These are phyloP conservation scores for Trypanosoma caninum DNA, from an alignment of 208 protist species.

Conservation along the genomic window DNA sequence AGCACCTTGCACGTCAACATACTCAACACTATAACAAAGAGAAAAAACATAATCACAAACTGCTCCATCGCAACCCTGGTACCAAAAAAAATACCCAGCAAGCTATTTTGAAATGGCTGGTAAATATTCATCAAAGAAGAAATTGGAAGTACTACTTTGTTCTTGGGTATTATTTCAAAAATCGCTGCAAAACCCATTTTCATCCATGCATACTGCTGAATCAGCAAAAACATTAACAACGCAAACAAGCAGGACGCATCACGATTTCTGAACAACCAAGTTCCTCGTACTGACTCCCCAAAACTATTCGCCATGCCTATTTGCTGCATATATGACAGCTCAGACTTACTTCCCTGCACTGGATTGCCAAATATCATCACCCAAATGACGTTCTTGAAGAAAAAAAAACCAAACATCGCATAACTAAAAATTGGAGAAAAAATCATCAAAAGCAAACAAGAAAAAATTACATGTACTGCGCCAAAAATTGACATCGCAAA, in stretches of 20 bases:
- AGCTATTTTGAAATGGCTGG: neutral
- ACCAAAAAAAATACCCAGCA: constrained; percentile 9
- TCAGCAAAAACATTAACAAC: constrained; percentile 31
- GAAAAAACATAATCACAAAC: constrained; percentile 27
- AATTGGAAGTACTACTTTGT: neutral
- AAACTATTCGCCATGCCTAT: constrained; percentile 42
- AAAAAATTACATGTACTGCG: constrained; percentile 30
- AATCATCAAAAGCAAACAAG: constrained; percentile 28
- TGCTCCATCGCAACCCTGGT: constrained; percentile 6
- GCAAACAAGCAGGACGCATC: constrained; percentile 51
- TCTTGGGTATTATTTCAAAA: constrained; percentile 11
- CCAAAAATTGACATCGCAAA: constrained; percentile 33
- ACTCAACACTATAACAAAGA: constrained; percentile 24
- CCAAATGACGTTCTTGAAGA: constrained; percentile 65
- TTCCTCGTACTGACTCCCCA: constrained; percentile 48
- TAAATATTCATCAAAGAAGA: neutral
- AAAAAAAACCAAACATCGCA: constrained; percentile 41
- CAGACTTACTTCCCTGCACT: constrained; percentile 38
- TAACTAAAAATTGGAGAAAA: constrained; percentile 54
- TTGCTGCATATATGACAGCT: constrained; percentile 9
- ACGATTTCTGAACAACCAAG: constrained; percentile 55
- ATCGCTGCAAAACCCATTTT: constrained; percentile 43
- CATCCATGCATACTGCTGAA: constrained; percentile 55
- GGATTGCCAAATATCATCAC: constrained; percentile 38
- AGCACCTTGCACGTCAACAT: constrained; percentile 43